Conservation (phyloP, 371 early-diverging fungal species). For the Mortierella polycephala region DNA sequence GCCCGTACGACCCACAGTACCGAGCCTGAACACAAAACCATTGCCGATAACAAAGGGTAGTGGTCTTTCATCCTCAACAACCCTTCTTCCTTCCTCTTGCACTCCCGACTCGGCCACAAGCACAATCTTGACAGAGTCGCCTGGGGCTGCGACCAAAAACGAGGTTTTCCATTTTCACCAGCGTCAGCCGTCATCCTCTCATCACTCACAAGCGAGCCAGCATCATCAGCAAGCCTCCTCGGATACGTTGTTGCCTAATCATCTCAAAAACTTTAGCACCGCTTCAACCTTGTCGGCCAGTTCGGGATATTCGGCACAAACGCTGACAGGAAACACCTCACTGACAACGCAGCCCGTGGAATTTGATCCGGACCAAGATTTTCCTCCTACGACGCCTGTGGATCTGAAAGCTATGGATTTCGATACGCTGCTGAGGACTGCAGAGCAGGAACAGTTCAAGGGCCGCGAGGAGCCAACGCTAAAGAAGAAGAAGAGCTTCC, state of each 20-base stretch:
- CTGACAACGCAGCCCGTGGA: slow-evolving; percentile 23
- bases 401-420: slow-evolving; percentile 50
- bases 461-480: slow-evolving; percentile 32
- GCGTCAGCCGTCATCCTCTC: slow-evolving; percentile 19
- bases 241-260: slow-evolving; percentile 36
- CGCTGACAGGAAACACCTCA: slow-evolving; percentile 12
- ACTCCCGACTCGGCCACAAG: slow-evolving; percentile 15
- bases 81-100: slow-evolving; percentile 17
- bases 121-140: slow-evolving; percentile 16
- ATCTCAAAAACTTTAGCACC: slow-evolving; percentile 43
- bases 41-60: slow-evolving; percentile 7
- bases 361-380: slow-evolving; percentile 36
- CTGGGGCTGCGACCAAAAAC: slow-evolving; percentile 3
- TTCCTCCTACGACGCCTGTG: slow-evolving; percentile 33
- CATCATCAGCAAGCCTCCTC: slow-evolving; percentile 33
- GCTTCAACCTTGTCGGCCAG: slow-evolving; percentile 38
- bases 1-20: slow-evolving; percentile 10
- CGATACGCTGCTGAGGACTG: slow-evolving; percentile 37
- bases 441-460: slow-evolving; percentile 42
- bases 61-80: slow-evolving; percentile 24
- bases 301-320: slow-evolving; percentile 30
- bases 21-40: slow-evolving; percentile 25
- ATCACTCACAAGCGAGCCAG: slow-evolving; percentile 6
- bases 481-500: slow-evolving; percentile 31
- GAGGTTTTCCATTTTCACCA: slow-evolving; percentile 13